Base-by-base conservation (phyloP, 2,329 filamentous ascomycete species). In the Cadophora malorum region DNA sequence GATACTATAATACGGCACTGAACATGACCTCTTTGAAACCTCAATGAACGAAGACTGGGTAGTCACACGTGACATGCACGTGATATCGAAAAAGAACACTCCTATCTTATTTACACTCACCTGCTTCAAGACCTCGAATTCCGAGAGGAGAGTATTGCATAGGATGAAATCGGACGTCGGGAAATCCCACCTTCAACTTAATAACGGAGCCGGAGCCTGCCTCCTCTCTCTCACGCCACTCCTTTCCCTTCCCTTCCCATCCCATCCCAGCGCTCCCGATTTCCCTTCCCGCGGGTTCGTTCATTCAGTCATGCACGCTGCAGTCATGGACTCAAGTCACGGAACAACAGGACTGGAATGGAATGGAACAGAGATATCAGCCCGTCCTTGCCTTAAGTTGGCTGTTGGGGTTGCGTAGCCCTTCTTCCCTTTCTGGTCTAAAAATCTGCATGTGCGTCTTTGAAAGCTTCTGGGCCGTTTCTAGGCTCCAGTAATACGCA, bases 401-500 rank as follows among this genome's bases (percentile, higher is more conserved):
- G 41, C 41, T 45, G 12, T 5, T 14, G 16, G 35, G 14, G 58
- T 61, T 47, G 28, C 33, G 58, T 61, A 9, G 35, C 35, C 35
- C 33, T 23, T 21, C 33, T 45, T 59, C 8, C 33, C 25, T 14
- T 23, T 60, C 35, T 9, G 35, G 12, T 10, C 12, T 9, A 14
- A 38, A 38, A 38, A 38, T 45, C 14, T 31, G 59, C 59, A 60
- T 45, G 58, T 38, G 21, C 21, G 16, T 28, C 3, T 45, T 45
- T 23, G 14, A 45, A 45, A 19, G 41, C 53, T n/a, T 38, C 56
- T 59, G 35, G 35, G 33, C 56, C n/a, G 35, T 59, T 59, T 59
- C 33, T 38, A 59, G 56, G 56, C 56, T 49, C 59, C 59, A 62
- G 41, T 62, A 1, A 47, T 12, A 50, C 50, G 59, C 25, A 50